Percentiles rank a stretch among this genome's conserved stretches.
Evolutionary conservation across 805 yeast genomes (phyloP).

Genomic region (Zygoascus ofunaensis): DNA sequence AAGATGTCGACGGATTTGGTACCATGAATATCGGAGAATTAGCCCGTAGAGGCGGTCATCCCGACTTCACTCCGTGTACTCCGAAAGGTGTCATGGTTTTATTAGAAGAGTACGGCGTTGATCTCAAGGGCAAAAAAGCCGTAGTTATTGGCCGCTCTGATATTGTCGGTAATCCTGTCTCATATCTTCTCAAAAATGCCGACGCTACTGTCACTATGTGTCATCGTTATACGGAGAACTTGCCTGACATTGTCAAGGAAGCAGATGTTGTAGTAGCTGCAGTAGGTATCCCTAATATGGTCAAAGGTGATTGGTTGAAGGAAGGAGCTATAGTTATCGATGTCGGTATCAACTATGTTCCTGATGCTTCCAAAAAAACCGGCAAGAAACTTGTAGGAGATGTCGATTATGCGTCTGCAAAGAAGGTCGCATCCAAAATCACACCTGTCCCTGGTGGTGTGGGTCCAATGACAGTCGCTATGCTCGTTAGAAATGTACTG

Average conservation of each 20-base stretch:
- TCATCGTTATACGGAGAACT: constrained; percentile 63
- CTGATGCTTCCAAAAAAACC: constrained; percentile 62
- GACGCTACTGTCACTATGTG: constrained; percentile 82
- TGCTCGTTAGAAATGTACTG: constrained; percentile 80
- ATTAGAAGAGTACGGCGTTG: constrained; percentile 56
- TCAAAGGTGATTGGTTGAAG: constrained; percentile 82
- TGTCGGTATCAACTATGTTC: constrained; percentile 87
- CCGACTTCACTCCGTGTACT: constrained; percentile 85
- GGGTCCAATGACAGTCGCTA: constrained; percentile 98
- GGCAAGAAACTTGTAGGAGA: constrained; percentile 88
- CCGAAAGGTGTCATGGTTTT: constrained; percentile 87
- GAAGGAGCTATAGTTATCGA: constrained; percentile 83
- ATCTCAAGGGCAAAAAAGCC: constrained; percentile 66
- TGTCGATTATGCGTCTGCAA: constrained; percentile 68
- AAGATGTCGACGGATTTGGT: constrained; percentile 95
- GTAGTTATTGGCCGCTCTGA: constrained; percentile 96
- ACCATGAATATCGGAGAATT: constrained; percentile 84
- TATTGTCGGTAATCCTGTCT: constrained; percentile 91
- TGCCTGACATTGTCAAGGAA: constrained; percentile 46
- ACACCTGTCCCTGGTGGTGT: constrained; percentile 99
- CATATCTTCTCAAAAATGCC: constrained; percentile 66
- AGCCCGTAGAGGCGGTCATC: constrained; percentile 76
- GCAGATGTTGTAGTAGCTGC: constrained; percentile 95
- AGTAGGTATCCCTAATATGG: constrained; percentile 74
- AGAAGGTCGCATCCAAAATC: constrained; percentile 52